A percentile compares a stretch with the other conserved stretches of the same genome.
These are phyloP conservation scores for Aureobasidium uvarum DNA, from an alignment of 2,329 filamentous ascomycete genomes.

Conservation along the genomic window DNA sequence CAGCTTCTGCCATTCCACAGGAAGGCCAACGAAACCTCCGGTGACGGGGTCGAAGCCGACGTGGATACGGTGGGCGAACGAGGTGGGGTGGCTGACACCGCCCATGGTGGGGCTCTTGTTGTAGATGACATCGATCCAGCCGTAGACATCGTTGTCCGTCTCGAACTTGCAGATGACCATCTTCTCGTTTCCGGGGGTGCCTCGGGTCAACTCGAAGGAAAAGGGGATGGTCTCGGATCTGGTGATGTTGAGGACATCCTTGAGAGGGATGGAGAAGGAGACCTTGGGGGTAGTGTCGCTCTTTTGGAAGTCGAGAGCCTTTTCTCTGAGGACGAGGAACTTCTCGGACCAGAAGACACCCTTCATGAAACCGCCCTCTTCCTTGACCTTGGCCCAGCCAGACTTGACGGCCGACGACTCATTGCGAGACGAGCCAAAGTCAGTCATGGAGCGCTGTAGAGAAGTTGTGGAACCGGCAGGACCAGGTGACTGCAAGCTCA, in stretches of 20 bases:
- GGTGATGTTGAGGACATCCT: slow-evolving; percentile 85
- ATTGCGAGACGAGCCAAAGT: slow-evolving; percentile 40
- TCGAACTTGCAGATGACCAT: slow-evolving; percentile 92
- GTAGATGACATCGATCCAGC: slow-evolving; percentile 98
- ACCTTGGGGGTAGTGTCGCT: slow-evolving; percentile 77
- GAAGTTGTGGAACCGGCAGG: slow-evolving; percentile 41
- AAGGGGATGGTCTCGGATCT: slow-evolving; percentile 88
- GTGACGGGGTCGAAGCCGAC: slow-evolving; percentile 96
- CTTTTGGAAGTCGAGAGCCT: slow-evolving; percentile 92
- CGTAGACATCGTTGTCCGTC: slow-evolving; percentile 93
- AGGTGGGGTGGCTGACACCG: slow-evolving; percentile 96
- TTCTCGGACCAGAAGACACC: slow-evolving; percentile 84
- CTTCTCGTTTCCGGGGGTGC: slow-evolving; percentile 66
- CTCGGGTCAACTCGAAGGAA: slow-evolving; percentile 88
- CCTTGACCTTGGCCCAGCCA: slow-evolving; percentile 82
- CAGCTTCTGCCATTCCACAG: slow-evolving; percentile 95
- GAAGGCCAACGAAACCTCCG: slow-evolving; percentile 90
- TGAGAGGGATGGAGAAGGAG: slow-evolving; percentile 78
- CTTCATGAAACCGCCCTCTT: slow-evolving; percentile 80
- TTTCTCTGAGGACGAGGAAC: slow-evolving; percentile 87
- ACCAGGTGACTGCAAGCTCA: slow-evolving; percentile 66
- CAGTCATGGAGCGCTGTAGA: slow-evolving; percentile 44
- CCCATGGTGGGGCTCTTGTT: slow-evolving; percentile 96
- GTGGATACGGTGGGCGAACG: slow-evolving; percentile 95
- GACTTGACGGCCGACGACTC: slow-evolving; percentile 52